A percentile compares a stretch with the other conserved stretches of the same genome.
phyloP scores from a whole-genome alignment of 2,329 filamentous ascomycete genomes.

The Malbranchea zuffiana region DNA sequence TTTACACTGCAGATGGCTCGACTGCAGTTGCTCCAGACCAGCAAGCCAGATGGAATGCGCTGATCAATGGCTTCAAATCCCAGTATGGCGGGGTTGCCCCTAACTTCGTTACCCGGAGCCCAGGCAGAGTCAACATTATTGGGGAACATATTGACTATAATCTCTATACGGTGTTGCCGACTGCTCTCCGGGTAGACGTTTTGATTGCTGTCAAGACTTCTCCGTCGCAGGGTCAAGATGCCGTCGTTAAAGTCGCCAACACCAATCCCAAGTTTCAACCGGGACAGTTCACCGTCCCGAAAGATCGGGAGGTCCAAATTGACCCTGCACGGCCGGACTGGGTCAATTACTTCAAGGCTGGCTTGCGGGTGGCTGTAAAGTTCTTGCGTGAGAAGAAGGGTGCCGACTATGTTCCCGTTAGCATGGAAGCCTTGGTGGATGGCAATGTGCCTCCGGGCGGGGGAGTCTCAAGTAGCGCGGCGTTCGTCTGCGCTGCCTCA shows the following conservation, averaged over 20 bases:
- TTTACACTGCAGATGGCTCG: conserved; percentile 75
- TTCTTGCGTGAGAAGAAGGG: conserved; percentile 56
- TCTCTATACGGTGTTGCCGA: conserved; percentile 87
- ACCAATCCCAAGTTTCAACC: conserved; percentile 66
- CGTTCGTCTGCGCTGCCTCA: conserved; percentile 82
- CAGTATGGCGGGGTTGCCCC: conserved; percentile 60
- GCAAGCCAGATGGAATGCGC: conserved; percentile 60
- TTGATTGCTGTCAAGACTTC: conserved; percentile 64
- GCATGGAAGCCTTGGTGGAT: conserved; percentile 82
- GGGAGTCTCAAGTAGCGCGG: conserved; percentile 85
- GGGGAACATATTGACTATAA: conserved; percentile 99
- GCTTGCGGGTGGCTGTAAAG: conserved; percentile 68
- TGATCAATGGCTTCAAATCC: conserved; percentile 60
- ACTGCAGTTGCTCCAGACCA: conserved; percentile 56
- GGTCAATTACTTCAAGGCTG: conserved; percentile 98
- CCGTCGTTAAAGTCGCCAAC: conserved; percentile 69
- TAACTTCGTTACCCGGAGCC: conserved; percentile 77
- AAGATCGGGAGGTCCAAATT: conserved; percentile 57
- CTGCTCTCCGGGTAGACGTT: conserved; percentile 86
- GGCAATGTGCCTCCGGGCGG: conserved; percentile 86
- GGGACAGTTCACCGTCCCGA: conserved; percentile 61
- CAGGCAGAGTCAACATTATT: conserved; percentile 94
- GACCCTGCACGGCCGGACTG: conserved; percentile 80
- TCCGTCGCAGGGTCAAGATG: conserved; percentile 33
- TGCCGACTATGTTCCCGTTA: conserved; percentile 53